Base-by-base conservation (phyloP, 306 rosid genomes). In the Gastrolobium bilobum region DNA sequence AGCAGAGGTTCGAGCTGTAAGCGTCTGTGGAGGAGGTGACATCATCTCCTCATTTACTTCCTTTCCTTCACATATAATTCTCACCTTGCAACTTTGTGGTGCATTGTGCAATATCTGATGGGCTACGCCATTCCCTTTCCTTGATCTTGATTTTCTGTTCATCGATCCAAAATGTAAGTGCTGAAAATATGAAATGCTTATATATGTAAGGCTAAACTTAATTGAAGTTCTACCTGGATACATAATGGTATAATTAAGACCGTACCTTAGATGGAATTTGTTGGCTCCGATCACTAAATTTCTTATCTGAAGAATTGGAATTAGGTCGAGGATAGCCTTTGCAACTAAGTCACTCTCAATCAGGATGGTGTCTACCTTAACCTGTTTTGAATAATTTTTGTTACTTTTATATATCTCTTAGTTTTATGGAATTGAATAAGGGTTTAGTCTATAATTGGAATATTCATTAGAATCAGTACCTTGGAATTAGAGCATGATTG, bases 281-380 rank as follows among this genome's bases (percentile, higher is more conserved):
- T 77, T 72, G 68, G 80, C 87, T 73, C 97, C 97, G 31, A 91
- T 68, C 9, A 93, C 88, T n/a, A 93, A 84, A 26, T 76, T 88
- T 67, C 44, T 69, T 14, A 93, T 81, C 64, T 90, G 80, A 71
- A 93, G 90, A 82, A 91, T 77, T 30, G 87, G 89, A 57, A 91
- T 68, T 2, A 91, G 92, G 52, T 91, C 90, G 6, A 90, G 65
- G 40, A 93, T 87, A 2, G 95, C 95, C 83, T 79, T 87, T 34
- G 84, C 86, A 35, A 88, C 86, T 26, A 38, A 14, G 73, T 93
- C 95, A 82, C 95, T 91, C 82, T 91, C 97, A 34, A 91, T 88
- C 57, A 90, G 62, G 69, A 90, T 61, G 15, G 91, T 88, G 13
- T 93, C 97, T n/a, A 84, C 93, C 74, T 82, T 82, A 47, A 91